These are phyloP conservation scores for Lavandula angustifolia DNA, from an alignment of 257 asterid genomes.

Conservation along the genomic window DNA sequence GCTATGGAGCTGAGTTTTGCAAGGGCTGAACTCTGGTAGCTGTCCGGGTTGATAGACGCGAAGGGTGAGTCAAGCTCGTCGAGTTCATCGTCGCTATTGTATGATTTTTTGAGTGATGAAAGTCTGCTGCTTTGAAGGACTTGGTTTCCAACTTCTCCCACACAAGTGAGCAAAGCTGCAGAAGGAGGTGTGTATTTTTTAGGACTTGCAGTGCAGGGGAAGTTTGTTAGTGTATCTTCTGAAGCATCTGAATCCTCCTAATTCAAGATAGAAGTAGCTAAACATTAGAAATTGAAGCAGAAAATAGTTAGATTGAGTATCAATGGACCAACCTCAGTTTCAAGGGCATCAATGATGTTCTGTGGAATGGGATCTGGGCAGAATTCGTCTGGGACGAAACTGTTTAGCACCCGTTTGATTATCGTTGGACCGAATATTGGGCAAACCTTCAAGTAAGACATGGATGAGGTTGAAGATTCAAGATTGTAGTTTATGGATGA, in stretches of 20 bases:
- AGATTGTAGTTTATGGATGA: background rate
- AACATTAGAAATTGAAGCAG: background rate
- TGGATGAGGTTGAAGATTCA: too few relatives aligned
- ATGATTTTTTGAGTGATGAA: constrained; percentile 67
- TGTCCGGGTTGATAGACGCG: constrained; percentile 59
- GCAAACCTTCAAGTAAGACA: constrained; percentile 60
- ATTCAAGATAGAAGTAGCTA: constrained; percentile 16
- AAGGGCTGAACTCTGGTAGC: constrained; percentile 52
- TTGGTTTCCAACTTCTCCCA: constrained; percentile 69
- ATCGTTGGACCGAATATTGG: constrained; percentile 69
- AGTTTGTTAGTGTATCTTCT: constrained; percentile 44
- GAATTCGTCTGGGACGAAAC: constrained; percentile 82
- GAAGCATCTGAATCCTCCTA: constrained; percentile 53
- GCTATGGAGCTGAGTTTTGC: constrained; percentile 49
- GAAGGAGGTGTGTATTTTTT: constrained; percentile 69
- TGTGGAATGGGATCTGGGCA: constrained; percentile 79
- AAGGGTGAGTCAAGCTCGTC: constrained; percentile 84
- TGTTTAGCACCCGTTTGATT: constrained; percentile 66
- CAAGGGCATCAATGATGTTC: constrained; percentile 63
- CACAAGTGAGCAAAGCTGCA: constrained; percentile 56
- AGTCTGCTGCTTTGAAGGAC: constrained; percentile 50
- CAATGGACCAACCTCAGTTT: constrained; percentile 62
- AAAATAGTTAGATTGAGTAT: background rate
- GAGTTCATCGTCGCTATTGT: constrained; percentile 87
- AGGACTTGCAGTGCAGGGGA: constrained; percentile 64